Conservation (phyloP, 148 eudicot species). For the Dysphania ambrosioides region DNA sequence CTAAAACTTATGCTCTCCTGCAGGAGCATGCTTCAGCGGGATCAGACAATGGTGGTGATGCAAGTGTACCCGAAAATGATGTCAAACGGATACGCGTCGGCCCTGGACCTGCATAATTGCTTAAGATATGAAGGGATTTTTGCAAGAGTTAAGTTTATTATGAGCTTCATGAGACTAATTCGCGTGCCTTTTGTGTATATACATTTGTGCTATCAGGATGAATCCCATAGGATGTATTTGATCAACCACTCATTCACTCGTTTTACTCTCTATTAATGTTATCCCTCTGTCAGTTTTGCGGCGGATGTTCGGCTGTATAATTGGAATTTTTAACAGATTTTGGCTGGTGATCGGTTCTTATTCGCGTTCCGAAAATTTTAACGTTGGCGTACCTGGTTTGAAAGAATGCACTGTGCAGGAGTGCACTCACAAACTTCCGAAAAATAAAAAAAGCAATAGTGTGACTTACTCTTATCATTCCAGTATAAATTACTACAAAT, state of each 20-base stretch:
- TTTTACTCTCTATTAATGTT: conserved; percentile 12
- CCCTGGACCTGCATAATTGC: conserved; percentile 2
- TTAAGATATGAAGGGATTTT: not conserved
- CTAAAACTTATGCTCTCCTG: not conserved
- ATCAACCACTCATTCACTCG: conserved; percentile 1
- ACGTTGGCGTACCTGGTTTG: too few species aligned
- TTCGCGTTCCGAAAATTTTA: too few species aligned
- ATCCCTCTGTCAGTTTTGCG: not conserved
- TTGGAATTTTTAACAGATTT: not conserved
- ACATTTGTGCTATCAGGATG: conserved; percentile 7
- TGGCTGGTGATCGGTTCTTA: too few species aligned
- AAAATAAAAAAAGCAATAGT: too few species aligned
- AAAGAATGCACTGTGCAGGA: too few species aligned
- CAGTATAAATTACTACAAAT: too few species aligned
- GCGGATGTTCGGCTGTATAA: not conserved
- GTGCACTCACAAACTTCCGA: too few species aligned
- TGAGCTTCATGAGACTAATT: conserved; percentile 1
- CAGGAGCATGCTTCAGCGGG: conserved; percentile 23
- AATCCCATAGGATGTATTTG: conserved; percentile 15
- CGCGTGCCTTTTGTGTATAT: conserved; percentile 19
- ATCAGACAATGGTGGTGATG: conserved; percentile 51
- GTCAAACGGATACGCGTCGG: conserved; percentile 57
- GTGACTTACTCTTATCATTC: too few species aligned
- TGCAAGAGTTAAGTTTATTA: not conserved
- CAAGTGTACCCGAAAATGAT: conserved; percentile 80